Percentiles rank a stretch among this genome's conserved stretches.
These are phyloP conservation scores for Calvatia gigantea DNA, from an alignment of 768 basidiomycete genomes.

Conservation along the genomic window DNA sequence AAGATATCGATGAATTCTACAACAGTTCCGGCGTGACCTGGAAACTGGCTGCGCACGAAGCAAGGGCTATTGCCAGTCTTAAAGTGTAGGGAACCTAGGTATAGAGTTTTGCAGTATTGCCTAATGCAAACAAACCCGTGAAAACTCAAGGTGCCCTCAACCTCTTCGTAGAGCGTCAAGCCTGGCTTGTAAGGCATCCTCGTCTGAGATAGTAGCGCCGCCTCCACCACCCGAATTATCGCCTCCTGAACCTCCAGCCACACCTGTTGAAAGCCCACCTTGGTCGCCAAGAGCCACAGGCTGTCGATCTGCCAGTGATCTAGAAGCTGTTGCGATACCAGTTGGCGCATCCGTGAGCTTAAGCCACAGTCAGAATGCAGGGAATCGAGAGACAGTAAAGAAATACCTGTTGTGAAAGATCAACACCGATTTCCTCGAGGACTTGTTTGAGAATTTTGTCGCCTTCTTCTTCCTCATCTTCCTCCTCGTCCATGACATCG, in stretches of 20 bases:
- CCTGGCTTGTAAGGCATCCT: conserved; percentile 92
- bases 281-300: conserved; percentile 85
- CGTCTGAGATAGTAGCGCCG: conserved; percentile 58
- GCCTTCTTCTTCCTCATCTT: conserved; percentile 94
- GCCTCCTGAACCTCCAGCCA: conserved; percentile 31
- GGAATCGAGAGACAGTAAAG: not conserved
- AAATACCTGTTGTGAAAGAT: conserved; percentile 76
- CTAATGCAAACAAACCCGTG: conserved; percentile 2
- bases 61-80: conserved; percentile 62
- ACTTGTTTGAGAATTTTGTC: conserved; percentile 96
- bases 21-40: conserved; percentile 89
- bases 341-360: conserved; percentile 86
- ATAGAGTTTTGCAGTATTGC: conserved; percentile 5
- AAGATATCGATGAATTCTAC: conserved; percentile 93
- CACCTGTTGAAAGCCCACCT: conserved; percentile 28
- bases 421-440: conserved; percentile 94
- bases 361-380: conserved; percentile 1
- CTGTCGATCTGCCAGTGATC: conserved; percentile 61
- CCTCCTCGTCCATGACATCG: conserved; percentile 95
- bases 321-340: conserved; percentile 57
- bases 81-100: conserved; percentile 44
- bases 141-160: conserved; percentile 21
- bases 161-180: conserved; percentile 84
- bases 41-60: conserved; percentile 78
- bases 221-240: conserved; percentile 36